Percentiles rank a stretch among this genome's conserved stretches.
These are phyloP conservation scores for Diaporthe capsici DNA, from an alignment of 2,329 filamentous ascomycete genomes.

Conservation along the genomic window DNA sequence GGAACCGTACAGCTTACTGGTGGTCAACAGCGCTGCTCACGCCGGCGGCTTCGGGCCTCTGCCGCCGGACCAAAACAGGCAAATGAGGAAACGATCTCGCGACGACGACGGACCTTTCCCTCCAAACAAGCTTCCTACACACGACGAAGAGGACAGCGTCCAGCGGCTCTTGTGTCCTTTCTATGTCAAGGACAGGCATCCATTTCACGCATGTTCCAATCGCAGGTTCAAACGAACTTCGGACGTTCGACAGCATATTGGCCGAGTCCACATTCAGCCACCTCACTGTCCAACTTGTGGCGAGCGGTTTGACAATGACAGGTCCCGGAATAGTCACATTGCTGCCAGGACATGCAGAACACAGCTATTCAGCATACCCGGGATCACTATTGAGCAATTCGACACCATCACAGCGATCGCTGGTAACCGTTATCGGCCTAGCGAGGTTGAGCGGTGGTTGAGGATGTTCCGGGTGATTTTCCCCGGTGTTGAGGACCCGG, in stretches of 20 bases:
- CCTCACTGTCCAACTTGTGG: not conserved
- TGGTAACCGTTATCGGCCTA: not conserved
- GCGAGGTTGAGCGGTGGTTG: not conserved
- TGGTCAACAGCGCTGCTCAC: not conserved
- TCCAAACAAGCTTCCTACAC: not conserved
- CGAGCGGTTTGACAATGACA: not conserved
- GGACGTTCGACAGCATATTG: not conserved
- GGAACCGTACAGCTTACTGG: too few relatives aligned
- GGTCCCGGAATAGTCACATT: not conserved
- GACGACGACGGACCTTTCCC: not conserved
- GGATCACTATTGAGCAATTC: not conserved
- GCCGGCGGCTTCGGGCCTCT: not conserved
- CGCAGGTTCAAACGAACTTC: not conserved
- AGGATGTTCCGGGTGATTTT: not conserved
- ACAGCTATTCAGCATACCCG: not conserved
- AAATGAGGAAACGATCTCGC: not conserved
- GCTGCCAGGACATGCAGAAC: not conserved
- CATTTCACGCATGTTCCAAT: not conserved
- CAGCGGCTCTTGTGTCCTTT: not conserved
- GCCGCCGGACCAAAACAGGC: rapidly evolving
- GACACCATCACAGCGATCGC: not conserved
- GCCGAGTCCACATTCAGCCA: not conserved
- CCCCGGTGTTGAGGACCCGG: not conserved
- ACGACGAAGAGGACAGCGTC: not conserved
- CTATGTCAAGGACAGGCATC: not conserved